Percentiles rank a stretch among this genome's conserved stretches.
Evolutionary conservation across 352 stramenopile genomes (phyloP).

Genomic region (Pilasporangium apinafurcum): DNA sequence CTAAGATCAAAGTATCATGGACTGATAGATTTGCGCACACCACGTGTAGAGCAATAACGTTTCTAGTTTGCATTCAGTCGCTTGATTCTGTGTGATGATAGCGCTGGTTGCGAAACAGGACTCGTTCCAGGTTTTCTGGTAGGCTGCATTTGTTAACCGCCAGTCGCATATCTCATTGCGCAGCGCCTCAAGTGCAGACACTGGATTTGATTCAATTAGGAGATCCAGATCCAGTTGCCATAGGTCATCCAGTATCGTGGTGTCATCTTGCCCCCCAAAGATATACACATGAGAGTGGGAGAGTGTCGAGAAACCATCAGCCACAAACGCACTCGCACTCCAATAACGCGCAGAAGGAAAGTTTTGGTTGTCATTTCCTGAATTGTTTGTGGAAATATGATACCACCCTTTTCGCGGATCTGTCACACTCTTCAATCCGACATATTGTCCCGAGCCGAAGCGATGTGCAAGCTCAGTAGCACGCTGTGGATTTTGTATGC

Average conservation of each 20-base stretch:
- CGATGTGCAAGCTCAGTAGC: conserved; percentile 7
- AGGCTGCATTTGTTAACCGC: conserved; percentile 27
- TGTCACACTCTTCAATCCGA: conserved; percentile 29
- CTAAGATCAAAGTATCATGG: conserved; percentile 33
- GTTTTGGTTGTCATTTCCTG: too few relatives aligned
- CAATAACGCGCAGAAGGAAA: conserved; percentile 30
- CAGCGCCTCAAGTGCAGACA: conserved; percentile 8
- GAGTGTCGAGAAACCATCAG: conserved; percentile 3
- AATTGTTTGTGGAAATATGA: conserved; percentile 9
- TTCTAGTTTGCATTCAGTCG: conserved; percentile 30
- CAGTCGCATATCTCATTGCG: conserved; percentile 32
- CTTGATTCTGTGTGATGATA: conserved; percentile 7
- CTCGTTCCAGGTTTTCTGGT: conserved; percentile 22
- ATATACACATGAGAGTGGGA: conserved; percentile 23
- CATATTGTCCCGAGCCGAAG: conserved; percentile 20
- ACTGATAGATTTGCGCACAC: conserved; percentile 49
- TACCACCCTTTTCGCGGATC: conserved; percentile 36
- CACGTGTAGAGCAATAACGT: conserved; percentile 45
- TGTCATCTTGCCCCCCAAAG: conserved; percentile 72
- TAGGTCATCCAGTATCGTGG: conserved; percentile 43
- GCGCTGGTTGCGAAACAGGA: conserved; percentile 33
- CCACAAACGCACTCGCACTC: conserved; percentile 27
- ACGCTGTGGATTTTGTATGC: conserved; percentile 12
- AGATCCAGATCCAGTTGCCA: conserved; percentile 44
- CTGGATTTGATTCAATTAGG: conserved; percentile 19